Base-by-base conservation (phyloP, 2,329 filamentous ascomycete genomes). In the Pseudogymnoascus sp. region DNA sequence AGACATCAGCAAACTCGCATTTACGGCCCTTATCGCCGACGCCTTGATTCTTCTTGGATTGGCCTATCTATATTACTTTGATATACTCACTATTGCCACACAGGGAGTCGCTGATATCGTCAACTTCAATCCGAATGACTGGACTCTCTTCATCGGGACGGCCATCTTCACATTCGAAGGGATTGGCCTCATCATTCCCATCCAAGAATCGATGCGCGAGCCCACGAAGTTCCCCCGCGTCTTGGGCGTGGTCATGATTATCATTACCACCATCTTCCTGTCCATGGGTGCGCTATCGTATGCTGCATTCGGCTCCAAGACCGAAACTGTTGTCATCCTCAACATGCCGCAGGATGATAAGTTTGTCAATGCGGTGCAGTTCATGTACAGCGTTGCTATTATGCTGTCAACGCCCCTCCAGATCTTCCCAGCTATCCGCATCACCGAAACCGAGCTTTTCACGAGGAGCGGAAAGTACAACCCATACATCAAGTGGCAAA, bases 401-500 rank as follows among this genome's bases (percentile, higher is more conserved):
- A 80, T 99, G 61, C 82, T 99, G 9, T 96, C 91, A 36, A 99
- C 94, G 0, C 94, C 94, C 5, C 79, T 99, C 63, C 95, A 99
- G 72, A 92, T 99, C 68, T 99, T 97, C 80, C 94, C 94, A 0
- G 94, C 94, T 45, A 97, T 99, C 70, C 89, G 93, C 72, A 99
- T 99, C 71, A 91, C 90, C 35, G 92, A 96, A 76, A 96, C 96
- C 69, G 91, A 92, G 67, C 81, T 97, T 5, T 99, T 97, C 75
- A 96, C 90, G 25, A 83, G 89, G 72, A 96, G 92, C 65, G 92
- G 94, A 69, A 99, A 99, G 76, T 96, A 97, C 78, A 97, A 97
- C 72, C 92, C 92, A 0, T 94, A 90, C 72, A 96, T 99, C 80
- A 99, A 99, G 79, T 99, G 94, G 94, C 90, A 97, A 81, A 99